phyloP scores from a whole-genome alignment of 805 yeast species.

The Kodamaea leandrae region DNA sequence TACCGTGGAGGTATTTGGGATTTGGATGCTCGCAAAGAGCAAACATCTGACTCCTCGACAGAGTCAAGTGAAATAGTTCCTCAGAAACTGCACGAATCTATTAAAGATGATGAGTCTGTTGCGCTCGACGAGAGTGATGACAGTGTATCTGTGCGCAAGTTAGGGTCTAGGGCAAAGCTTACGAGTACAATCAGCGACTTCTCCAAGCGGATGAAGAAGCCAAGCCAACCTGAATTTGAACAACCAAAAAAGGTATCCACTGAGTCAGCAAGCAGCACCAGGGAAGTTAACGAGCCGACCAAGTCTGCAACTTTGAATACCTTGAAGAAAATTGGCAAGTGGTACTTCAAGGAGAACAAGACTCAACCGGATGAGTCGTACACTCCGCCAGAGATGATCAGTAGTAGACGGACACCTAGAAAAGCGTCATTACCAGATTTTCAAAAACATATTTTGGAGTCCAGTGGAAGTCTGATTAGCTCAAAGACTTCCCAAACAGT shows the following conservation, averaged over 20 bases:
- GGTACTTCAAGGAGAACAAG: conserved; percentile 57
- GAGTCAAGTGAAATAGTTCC: not conserved
- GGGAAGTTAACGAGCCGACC: not conserved
- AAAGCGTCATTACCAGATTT: conserved; percentile 14
- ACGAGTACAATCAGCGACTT: conserved; percentile 15
- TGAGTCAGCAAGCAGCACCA: not conserved
- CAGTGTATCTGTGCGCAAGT: not conserved
- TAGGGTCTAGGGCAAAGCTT: conserved; percentile 17
- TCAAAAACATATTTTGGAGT: conserved; percentile 5
- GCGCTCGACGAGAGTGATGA: not conserved
- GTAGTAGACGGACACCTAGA: conserved; percentile 46
- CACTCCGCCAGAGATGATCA: conserved; percentile 67
- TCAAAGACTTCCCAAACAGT: conserved; percentile 1
- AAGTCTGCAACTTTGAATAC: conserved; percentile 29
- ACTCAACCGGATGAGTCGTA: conserved; percentile 20
- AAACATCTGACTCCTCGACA: not conserved
- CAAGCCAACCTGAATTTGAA: not conserved
- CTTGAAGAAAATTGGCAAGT: conserved; percentile 59
- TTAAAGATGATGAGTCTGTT: not conserved
- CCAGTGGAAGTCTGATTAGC: conserved; percentile 2
- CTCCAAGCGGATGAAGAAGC: conserved; percentile 7
- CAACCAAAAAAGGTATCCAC: conserved; percentile 3
- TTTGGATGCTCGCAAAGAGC: conserved; percentile 12
- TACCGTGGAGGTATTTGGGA: conserved; percentile 97
- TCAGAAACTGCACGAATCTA: not conserved